phyloP scores from a whole-genome alignment of 2,329 filamentous ascomycete genomes.

The Madurella mycetomatis region DNA sequence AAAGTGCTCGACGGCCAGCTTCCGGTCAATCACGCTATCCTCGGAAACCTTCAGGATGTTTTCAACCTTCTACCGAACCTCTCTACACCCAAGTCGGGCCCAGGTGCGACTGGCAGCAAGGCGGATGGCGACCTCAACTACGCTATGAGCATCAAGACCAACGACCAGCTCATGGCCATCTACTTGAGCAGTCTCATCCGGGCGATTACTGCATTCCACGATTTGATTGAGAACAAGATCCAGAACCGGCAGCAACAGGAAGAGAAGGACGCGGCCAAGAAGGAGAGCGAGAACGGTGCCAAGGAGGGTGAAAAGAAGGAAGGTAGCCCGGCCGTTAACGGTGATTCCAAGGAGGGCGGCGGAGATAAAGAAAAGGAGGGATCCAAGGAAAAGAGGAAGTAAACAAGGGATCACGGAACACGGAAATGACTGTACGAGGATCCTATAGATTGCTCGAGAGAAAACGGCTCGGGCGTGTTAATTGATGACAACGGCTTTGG shows the following conservation, averaged over 20 bases:
- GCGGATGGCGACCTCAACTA: constrained; percentile 83
- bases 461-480: constrained; percentile 22
- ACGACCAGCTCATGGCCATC: constrained; percentile 97
- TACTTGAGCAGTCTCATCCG: constrained; percentile 95
- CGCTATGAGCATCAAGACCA: constrained; percentile 98
- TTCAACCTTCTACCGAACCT: constrained; percentile 98
- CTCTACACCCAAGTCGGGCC: constrained; percentile 67
- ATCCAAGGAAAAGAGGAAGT: constrained; percentile 48
- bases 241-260: constrained; percentile 97
- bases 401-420: constrained; percentile 21
- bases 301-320: constrained; percentile 58
- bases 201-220: constrained; percentile 97
- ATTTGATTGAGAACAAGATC: constrained; percentile 99
- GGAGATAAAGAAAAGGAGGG: constrained; percentile 38
- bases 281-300: constrained; percentile 58
- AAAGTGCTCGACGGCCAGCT: constrained; percentile 92
- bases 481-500: constrained; percentile 16
- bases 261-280: constrained; percentile 82
- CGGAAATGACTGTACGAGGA: constrained; percentile 23
- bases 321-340: constrained; percentile 34
- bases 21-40: constrained; percentile 93
- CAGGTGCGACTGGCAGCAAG: constrained; percentile 53
- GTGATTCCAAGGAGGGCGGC: constrained; percentile 41
- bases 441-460: constrained; percentile 22
- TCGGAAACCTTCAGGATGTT: constrained; percentile 97